Evolutionary conservation across 306 rosid species (phyloP), one percentile per base, ranked within the genome.

Genomic region (Mucuna pruriens): DNA sequence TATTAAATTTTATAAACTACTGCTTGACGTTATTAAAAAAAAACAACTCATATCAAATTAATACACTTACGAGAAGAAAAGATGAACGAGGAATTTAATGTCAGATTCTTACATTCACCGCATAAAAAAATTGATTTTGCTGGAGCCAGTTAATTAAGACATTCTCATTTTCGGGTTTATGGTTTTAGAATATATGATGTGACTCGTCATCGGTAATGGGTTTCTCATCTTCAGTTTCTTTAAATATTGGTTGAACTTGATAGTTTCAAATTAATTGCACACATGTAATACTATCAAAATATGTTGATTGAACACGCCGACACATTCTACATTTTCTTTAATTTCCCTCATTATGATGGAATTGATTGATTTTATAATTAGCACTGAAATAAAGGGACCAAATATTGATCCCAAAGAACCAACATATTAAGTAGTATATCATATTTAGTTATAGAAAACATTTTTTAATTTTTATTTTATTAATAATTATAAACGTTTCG

Each of bases 81-180:
- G 46, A 51, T 51, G 33, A 72, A 72, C 5, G 45, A 4, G 46
- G 31, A 71, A 49, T n/a, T 51, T 51, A 11, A 52, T 72, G n/a
- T 72, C 20, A 72, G 40, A 5, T 48, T 31, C 38, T 26, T 46
- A 2, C 40, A 15, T 70, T 17, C 26, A 71, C 62, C 45, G 12
- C 46, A 16, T 48, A 46, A 45, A 70, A 70, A 15, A 20, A 0
- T 25, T 26, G 22, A 70, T 46, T 29, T 2, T 26, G 33, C 52
- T 67, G 54, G 70, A 34, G 46, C 29, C 12, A 13, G 15, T 23
- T n/a, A n/a, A 33, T 42, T 23, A 12, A 68, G 42, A 78, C 51
- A 60, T 61, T 71, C 52, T 72, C 39, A 71, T 71, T 66, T 78
- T 31, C 16, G 57, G 64, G 17, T 79, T 55, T 22, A 52, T 52